Base-by-base conservation (phyloP, 139 green algal species). In the Microglena sp. region DNA sequence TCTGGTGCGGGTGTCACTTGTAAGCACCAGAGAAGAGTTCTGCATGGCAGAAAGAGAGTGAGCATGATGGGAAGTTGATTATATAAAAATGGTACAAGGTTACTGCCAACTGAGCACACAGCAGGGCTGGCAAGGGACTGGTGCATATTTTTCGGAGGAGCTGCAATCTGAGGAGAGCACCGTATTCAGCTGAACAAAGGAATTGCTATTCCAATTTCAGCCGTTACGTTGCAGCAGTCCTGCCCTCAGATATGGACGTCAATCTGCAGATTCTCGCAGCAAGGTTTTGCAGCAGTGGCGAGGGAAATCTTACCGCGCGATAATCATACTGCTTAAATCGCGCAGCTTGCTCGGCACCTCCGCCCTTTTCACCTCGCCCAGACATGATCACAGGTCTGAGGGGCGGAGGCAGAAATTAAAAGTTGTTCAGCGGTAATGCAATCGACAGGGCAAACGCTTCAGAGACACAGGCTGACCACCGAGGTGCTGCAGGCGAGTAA, bases 241-340 rank as follows among this genome's bases (percentile, higher is more conserved):
- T 11, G 21, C 11, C 40, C 15, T 50, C 15, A 15, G 40, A 50
- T 50, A 15, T 50, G 40, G 15, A n/a, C n/a, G n/a, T n/a, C n/a
- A n/a, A n/a, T n/a, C n/a, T n/a, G n/a, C n/a, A n/a, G n/a, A n/a
- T n/a, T n/a, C n/a, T n/a, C n/a, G n/a, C n/a, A n/a, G n/a, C n/a
- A 50, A 50, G 40, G 15, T 18, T 11, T 18, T 11, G 11, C 50
- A 6, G 15, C 18, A n/a, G 15, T 59, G 15, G 22, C 22, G 50
- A 22, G 50, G 15, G 7, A 7, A 66, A 26, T 72, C 90, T 76
- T 66, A 96, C 90, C 73, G 89, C 89, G 60, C 74, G 73, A 71
- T 98, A 98, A 32, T 98, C 92, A 87, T 97, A 98, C 77, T 97
- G 92, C 70, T 95, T 94, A 55, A 77, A 86, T 7, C 93, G 85